phyloP scores from a whole-genome alignment of 768 basidiomycete species.

The Suillus alpinus region DNA sequence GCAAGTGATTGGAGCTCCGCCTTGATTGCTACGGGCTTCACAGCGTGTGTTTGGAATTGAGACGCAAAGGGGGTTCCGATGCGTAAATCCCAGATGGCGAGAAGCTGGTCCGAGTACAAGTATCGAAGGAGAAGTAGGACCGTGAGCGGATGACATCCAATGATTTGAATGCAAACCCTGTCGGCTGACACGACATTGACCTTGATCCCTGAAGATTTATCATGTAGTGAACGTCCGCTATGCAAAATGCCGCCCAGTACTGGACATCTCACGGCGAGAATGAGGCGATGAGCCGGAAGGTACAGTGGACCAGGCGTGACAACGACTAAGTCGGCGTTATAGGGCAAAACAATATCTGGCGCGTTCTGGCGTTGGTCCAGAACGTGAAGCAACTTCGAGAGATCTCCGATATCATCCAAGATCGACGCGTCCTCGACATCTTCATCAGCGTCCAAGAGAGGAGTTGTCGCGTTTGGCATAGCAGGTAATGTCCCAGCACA shows the following conservation, averaged over 20 bases:
- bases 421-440: conserved; percentile 39
- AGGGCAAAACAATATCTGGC: conserved; percentile 19
- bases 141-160: conserved; percentile 60
- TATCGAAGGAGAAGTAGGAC: conserved; percentile 77
- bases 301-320: conserved; percentile 40
- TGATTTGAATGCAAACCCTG: conserved; percentile 37
- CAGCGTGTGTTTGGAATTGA: conserved; percentile 37
- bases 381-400: conserved; percentile 22
- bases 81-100: conserved; percentile 83
- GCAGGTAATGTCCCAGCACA: background rate
- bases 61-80: conserved; percentile 44
- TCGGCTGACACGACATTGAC: conserved; percentile 19
- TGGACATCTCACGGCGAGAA: conserved; percentile 62
- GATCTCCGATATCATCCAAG: conserved; percentile 32
- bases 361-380: conserved; percentile 8
- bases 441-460: conserved; percentile 24
- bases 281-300: conserved; percentile 61
- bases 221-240: conserved; percentile 28
- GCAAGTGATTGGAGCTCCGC: conserved; percentile 61
- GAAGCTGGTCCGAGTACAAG: conserved; percentile 82
- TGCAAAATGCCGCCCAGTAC: conserved; percentile 44
- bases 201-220: conserved; percentile 28
- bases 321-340: conserved; percentile 66
- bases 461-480: background rate
- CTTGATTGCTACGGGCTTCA: conserved; percentile 51